Evolutionary conservation across 192 early-diverging fungal species (phyloP).

Genomic region (Tieghemiomyces parasiticus): DNA sequence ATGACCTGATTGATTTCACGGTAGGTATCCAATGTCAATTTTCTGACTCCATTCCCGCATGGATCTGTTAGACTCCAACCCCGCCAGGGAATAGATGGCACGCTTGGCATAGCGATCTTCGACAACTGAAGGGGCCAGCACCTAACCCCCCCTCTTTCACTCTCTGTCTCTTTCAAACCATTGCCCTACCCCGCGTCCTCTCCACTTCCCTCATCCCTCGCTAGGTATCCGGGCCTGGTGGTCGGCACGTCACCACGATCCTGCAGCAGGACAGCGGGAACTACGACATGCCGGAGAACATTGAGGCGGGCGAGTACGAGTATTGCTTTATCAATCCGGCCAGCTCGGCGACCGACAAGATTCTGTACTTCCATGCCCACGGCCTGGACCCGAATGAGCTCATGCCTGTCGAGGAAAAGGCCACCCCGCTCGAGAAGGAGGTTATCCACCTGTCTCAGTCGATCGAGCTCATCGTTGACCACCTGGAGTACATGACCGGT

Average conservation of each 20-base stretch:
- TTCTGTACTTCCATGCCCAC: slow-evolving; percentile 38
- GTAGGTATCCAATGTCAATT: background rate
- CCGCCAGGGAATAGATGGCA: too few species aligned
- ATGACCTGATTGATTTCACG: slow-evolving; percentile 5
- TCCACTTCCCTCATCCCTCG: background rate
- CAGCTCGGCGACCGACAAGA: slow-evolving; percentile 40
- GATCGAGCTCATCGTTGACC: slow-evolving; percentile 45
- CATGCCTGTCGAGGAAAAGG: slow-evolving; percentile 16
- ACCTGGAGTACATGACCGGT: slow-evolving; percentile 51
- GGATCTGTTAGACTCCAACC: too few species aligned
- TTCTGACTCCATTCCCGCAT: too few species aligned
- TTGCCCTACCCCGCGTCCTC: background rate
- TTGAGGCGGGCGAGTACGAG: slow-evolving; percentile 36
- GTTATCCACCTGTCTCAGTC: slow-evolving; percentile 43
- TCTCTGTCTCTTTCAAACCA: background rate
- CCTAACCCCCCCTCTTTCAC: too few species aligned
- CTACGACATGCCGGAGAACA: slow-evolving; percentile 25
- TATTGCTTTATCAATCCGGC: slow-evolving; percentile 70
- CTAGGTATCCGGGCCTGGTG: slow-evolving; percentile 18
- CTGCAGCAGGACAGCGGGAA: slow-evolving; percentile 13
- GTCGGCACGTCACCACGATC: slow-evolving; percentile 14
- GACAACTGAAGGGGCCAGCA: too few species aligned
- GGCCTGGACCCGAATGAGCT: slow-evolving; percentile 24
- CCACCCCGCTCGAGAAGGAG: slow-evolving; percentile 43
- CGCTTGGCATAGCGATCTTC: too few species aligned